phyloP scores from a whole-genome alignment of 495 filamentous ascomycete species.

The Gamarada debralockiae region DNA sequence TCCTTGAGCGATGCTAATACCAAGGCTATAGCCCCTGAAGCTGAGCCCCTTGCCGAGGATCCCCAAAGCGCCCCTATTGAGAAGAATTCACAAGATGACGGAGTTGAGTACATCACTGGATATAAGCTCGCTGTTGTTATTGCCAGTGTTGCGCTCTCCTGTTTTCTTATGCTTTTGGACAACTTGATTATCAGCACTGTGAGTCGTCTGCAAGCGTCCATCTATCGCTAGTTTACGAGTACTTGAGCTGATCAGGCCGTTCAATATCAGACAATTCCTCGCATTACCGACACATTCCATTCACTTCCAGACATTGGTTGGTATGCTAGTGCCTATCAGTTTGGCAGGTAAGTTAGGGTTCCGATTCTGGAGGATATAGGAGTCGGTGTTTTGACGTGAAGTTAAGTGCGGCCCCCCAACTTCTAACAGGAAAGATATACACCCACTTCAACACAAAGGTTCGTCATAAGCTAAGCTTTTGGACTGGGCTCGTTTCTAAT shows the following conservation, averaged over 20 bases:
- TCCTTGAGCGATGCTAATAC: background rate
- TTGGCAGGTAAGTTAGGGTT: constrained; percentile 30
- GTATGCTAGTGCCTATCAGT: constrained; percentile 44
- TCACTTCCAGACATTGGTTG: constrained; percentile 38
- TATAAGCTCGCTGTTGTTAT: constrained; percentile 24
- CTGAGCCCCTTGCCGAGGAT: background rate
- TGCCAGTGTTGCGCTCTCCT: constrained; percentile 28
- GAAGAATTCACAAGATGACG: background rate
- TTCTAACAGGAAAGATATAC: no score
- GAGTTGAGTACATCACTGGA: constrained; percentile 12
- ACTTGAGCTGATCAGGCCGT: background rate
- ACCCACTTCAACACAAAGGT: background rate
- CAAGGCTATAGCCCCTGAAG: background rate
- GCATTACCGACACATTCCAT: constrained; percentile 39
- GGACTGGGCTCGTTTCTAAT: background rate
- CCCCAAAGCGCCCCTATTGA: background rate
- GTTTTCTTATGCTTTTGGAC: constrained; percentile 46
- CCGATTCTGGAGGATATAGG: no score
- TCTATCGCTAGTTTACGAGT: background rate
- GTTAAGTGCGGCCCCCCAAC: background rate
- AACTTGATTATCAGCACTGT: constrained; percentile 44
- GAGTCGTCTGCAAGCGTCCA: constrained; percentile 7
- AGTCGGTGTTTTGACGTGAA: background rate
- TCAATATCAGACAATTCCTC: constrained; percentile 26
- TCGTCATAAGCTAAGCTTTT: no score